Conservation (phyloP, 78 protist species). For the Planoprotostelium fungivorum region DNA sequence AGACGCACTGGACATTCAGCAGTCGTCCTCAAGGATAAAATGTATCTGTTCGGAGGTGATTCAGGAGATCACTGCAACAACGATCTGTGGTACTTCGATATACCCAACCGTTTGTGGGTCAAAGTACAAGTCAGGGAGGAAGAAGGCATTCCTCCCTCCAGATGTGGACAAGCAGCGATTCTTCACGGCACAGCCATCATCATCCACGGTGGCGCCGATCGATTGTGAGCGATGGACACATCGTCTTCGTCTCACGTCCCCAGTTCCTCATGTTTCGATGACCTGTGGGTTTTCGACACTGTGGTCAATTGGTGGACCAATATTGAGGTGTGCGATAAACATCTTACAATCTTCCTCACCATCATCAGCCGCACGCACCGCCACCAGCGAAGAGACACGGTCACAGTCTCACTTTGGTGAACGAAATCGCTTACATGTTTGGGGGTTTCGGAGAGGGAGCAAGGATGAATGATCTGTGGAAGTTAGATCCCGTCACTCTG, state of each 20-base stretch:
- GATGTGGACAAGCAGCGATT: background rate
- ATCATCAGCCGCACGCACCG: background rate
- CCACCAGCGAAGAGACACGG: background rate
- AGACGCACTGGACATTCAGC: background rate
- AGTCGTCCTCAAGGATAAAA: background rate
- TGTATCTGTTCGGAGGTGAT: background rate
- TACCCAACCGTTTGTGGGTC: background rate
- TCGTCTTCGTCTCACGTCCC: background rate
- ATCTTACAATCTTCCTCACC: background rate
- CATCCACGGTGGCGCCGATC: background rate
- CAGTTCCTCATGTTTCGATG: background rate
- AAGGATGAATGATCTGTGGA: background rate
- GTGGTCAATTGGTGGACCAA: background rate
- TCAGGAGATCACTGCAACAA: background rate
- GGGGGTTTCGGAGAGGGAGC: background rate
- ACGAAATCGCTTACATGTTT: background rate
- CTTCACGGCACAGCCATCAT: background rate
- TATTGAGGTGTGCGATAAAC: background rate
- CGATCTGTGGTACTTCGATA: background rate
- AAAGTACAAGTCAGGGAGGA: background rate
- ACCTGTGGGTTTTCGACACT: background rate
- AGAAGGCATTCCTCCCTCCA: background rate
- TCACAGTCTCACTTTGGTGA: background rate
- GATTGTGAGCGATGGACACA: background rate
- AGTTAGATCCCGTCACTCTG: background rate